Conservation (phyloP, 805 yeast genomes). For the Huiozyma naganishii region DNA sequence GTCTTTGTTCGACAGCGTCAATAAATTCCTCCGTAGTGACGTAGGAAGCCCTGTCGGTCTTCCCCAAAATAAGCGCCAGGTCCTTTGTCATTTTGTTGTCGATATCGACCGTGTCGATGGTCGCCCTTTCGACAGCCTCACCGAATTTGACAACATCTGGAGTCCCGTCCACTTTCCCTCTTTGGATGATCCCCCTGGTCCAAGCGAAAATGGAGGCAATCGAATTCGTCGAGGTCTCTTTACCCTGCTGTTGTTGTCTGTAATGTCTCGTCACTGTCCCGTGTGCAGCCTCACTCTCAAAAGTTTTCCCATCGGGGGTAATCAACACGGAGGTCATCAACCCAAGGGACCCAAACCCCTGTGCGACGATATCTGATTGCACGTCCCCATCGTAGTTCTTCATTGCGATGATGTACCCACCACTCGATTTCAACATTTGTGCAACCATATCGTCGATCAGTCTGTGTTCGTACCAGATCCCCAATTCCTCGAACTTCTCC, state of each 20-base stretch:
- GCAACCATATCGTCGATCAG: slow-evolving; percentile 98
- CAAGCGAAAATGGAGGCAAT: slow-evolving; percentile 96
- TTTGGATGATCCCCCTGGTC: slow-evolving; percentile 87
- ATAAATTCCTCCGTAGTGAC: slow-evolving; percentile 90
- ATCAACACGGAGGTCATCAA: slow-evolving; percentile 94
- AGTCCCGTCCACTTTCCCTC: slow-evolving; percentile 81
- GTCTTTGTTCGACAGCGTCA: slow-evolving; percentile 65
- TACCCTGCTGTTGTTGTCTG: slow-evolving; percentile 92
- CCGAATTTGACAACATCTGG: slow-evolving; percentile 81
- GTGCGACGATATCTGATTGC: slow-evolving; percentile 93
- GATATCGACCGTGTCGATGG: slow-evolving; percentile 69
- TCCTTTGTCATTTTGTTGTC: slow-evolving; percentile 95
- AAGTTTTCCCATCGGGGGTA: slow-evolving; percentile 94
- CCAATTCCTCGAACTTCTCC: slow-evolving; percentile 56
- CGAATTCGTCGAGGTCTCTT: slow-evolving; percentile 94
- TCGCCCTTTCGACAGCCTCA: slow-evolving; percentile 67
- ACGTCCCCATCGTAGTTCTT: slow-evolving; percentile 98
- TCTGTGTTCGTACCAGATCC: slow-evolving; percentile 96
- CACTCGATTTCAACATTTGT: slow-evolving; percentile 91
- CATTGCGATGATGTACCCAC: slow-evolving; percentile 92
- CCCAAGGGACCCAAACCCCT: slow-evolving; percentile 94
- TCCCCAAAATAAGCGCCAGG: slow-evolving; percentile 81
- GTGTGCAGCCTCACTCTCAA: slow-evolving; percentile 97
- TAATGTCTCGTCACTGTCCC: slow-evolving; percentile 97
- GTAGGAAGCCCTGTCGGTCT: slow-evolving; percentile 68